Conservation (phyloP, 2,329 filamentous ascomycete species). For the Purpureocillium lavendulum region DNA sequence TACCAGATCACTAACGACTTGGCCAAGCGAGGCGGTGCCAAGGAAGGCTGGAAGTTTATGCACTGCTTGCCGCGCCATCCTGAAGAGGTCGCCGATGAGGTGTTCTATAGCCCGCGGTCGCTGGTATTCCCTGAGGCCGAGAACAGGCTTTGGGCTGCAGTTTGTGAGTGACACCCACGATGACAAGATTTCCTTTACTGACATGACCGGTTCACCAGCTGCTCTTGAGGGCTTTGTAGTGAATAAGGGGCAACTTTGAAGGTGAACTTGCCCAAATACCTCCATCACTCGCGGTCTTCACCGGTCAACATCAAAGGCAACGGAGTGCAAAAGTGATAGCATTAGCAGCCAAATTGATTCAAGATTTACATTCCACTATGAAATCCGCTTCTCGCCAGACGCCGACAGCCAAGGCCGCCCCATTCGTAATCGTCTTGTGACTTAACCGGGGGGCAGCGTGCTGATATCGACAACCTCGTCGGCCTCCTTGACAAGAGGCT, state of each 20-base stretch:
- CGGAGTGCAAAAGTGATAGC: constrained; percentile 7
- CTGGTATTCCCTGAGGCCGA: constrained; percentile 92
- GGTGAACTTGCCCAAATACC: too few relatives aligned
- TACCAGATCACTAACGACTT: constrained; percentile 89
- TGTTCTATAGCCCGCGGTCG: constrained; percentile 81
- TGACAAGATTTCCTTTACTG: background rate
- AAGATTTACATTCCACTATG: constrained; percentile 7
- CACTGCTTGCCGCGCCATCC: constrained; percentile 89
- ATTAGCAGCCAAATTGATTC: constrained; percentile 3
- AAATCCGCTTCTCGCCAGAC: constrained; percentile 9
- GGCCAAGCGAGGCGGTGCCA: constrained; percentile 76
- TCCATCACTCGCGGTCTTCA: background rate
- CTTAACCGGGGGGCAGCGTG: constrained; percentile 82
- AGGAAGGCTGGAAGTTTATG: constrained; percentile 93
- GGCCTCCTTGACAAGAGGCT: constrained; percentile 69
- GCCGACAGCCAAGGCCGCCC: constrained; percentile 5
- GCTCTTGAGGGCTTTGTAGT: constrained; percentile 84
- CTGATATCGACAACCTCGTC: constrained; percentile 93
- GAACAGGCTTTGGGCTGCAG: constrained; percentile 86
- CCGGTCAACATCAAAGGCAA: background rate
- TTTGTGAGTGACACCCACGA: constrained; percentile 43
- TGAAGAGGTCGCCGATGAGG: constrained; percentile 89
- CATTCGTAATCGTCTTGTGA: background rate
- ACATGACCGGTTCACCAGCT: constrained; percentile 33
- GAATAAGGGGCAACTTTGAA: constrained; percentile 76